These are phyloP conservation scores for Paracoccidioides brasiliensis DNA, from an alignment of 2,329 filamentous ascomycete genomes.

Conservation along the genomic window DNA sequence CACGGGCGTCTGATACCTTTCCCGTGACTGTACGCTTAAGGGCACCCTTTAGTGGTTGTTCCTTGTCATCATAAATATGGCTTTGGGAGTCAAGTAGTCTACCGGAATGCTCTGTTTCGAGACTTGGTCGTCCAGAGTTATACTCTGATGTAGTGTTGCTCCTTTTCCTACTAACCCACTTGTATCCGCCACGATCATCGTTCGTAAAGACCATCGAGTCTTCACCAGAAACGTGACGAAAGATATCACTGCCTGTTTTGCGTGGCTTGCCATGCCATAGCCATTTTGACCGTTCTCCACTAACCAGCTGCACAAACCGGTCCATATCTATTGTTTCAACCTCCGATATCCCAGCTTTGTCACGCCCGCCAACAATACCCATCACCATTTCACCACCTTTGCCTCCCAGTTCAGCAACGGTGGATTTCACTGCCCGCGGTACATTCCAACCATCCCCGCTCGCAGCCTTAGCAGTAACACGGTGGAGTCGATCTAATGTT, in stretches of 20 bases:
- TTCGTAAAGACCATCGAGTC: conserved; percentile 32
- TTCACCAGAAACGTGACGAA: conserved; percentile 20
- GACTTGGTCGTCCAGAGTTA: conserved; percentile 17
- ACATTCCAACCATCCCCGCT: conserved; percentile 82
- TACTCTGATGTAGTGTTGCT: conserved; percentile 28
- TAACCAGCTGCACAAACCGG: conserved; percentile 61
- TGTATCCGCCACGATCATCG: conserved; percentile 34
- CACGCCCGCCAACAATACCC: conserved; percentile 78
- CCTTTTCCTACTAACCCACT: conserved; percentile 30
- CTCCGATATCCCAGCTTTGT: conserved; percentile 81
- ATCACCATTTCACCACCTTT: conserved; percentile 91
- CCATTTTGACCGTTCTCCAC: conserved; percentile 80
- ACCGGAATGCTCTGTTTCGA: conserved; percentile 20
- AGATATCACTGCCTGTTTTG: conserved; percentile 38
- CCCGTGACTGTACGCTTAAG: conserved; percentile 70
- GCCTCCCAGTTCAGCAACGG: conserved; percentile 81
- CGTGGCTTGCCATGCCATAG: conserved; percentile 84
- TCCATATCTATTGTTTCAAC: conserved; percentile 87
- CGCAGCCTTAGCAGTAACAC: conserved; percentile 77
- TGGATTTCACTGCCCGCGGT: conserved; percentile 89
- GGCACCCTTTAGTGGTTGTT: conserved; percentile 43
- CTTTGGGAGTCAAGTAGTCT: conserved; percentile 18
- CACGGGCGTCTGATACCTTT: conserved; percentile 66
- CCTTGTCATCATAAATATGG: conserved; percentile 23
- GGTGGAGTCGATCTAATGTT: conserved; percentile 69